Conservation (phyloP, 805 yeast species). For the Jamesozyma hellenica region DNA sequence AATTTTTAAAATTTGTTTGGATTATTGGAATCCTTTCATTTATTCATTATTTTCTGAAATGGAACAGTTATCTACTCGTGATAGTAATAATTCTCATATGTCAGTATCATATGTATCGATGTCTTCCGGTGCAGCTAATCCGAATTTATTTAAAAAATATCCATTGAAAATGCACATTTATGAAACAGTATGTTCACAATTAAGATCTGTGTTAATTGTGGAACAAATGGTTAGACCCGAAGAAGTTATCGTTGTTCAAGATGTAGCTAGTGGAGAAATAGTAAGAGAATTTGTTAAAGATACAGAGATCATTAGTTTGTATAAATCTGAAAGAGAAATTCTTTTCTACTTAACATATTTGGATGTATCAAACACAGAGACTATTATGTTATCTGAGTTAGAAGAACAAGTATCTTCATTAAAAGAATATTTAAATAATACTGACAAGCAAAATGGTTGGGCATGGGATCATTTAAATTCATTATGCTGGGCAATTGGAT, state of each 20-base stretch:
- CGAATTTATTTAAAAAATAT: conserved; percentile 56
- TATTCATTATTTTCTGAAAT: conserved; percentile 72
- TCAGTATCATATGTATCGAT: conserved; percentile 37
- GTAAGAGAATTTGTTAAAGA: conserved; percentile 92
- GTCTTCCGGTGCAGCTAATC: conserved; percentile 76
- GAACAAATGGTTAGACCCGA: conserved; percentile 97
- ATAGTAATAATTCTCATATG: conserved; percentile 16
- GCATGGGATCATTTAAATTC: conserved; percentile 96
- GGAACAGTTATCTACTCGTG: conserved; percentile 54
- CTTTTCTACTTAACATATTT: conserved; percentile 88
- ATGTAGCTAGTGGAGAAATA: conserved; percentile 88
- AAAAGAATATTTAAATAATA: not conserved
- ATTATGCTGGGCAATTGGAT: conserved; percentile 97
- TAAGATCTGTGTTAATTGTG: conserved; percentile 68
- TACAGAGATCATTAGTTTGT: conserved; percentile 86
- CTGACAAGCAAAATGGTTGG: conserved; percentile 47
- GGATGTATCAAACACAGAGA: conserved; percentile 85
- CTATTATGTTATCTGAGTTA: conserved; percentile 79
- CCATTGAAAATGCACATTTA: conserved; percentile 82
- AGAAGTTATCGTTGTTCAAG: conserved; percentile 89
- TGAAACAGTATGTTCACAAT: conserved; percentile 59
- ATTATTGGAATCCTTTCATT: conserved; percentile 84
- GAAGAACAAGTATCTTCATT: conserved; percentile 54
- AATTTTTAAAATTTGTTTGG: conserved; percentile 85
- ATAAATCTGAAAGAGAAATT: conserved; percentile 89